Base-by-base conservation (phyloP, 148 eudicot species). In the Chenopodium formosanum region DNA sequence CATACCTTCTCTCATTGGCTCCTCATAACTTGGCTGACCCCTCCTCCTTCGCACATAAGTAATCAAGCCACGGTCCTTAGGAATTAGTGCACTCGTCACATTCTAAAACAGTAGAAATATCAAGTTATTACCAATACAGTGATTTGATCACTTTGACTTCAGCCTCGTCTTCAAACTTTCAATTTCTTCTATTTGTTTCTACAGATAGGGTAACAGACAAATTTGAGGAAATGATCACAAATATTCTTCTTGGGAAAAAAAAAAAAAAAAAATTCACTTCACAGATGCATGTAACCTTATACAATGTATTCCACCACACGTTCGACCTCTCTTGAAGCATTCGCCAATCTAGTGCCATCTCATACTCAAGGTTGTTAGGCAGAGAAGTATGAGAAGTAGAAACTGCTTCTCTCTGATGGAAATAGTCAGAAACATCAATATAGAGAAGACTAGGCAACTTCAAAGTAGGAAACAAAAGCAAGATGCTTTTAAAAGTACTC, bases 301-400 rank as follows among this genome's bases (percentile, higher is more conserved):
- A 46, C 80, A 92, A 77, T 34, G 22, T 74, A 73, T 78, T 79
- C 92, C 92, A 87, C 75, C 86, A 83, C 37, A 32, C 9, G 7
- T 82, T 83, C 27, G 91, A 87, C 87, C 86, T 86, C 46, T 84
- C 86, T 78, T 92, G 93, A 63, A 91, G 86, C 74, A 89, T 46
- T 32, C 84, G 83, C 98, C 98, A 94, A 64, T 92, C 90, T 78
- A 89, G 74, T 56, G 93, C 96, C 96, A 94, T 79, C 50, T 90
- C 94, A 86, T 84, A 88, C 82, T 94, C 94, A 47, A 91, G 78
- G 13, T 89, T 94, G 79, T 91, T 91, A 0, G 90, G 72, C 82
- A 92, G 94, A 78, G 96, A 81, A 82, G 77, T 83, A 85, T 94
- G 98, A 14, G 96, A 91, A 67, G 96, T 92, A 56, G 98, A 92